Evolutionary conservation across 106 monocot species (phyloP), one percentile per base, ranked within the genome.

Genomic region (Triglochin maritima): DNA sequence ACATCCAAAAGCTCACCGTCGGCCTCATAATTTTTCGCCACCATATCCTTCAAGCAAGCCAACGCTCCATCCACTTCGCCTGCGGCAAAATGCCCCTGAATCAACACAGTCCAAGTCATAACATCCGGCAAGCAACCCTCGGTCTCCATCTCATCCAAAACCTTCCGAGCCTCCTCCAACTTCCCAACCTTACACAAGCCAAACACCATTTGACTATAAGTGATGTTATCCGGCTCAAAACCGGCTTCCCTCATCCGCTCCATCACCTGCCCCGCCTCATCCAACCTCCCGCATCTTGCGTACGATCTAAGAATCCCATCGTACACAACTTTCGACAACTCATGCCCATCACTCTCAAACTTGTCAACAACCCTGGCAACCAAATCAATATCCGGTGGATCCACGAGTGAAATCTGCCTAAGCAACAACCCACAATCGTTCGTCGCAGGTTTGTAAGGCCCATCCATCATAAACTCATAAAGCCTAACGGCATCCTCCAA

Each of bases 401-500:
- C 65, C n/a, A 60, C 57, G 8, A 79, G 8, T 1, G 96, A 72
- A 43, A 96, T 91, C 59, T 78, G 81, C 80, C 96, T 67, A 6
- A 96, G 65, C 12, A 96, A 80, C 13, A 84, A 10, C 5, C 81
- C 78, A 43, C 90, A 87, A 16, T 96, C 90, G 58, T 91, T 81
- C 5, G 80, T 51, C 2, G 87, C 64, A 14, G 96, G 96, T 71
- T 86, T 90, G 74, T 84, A 96, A 15, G 96, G 88, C 2, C 96
- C 81, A 46, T 88, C 88, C 90, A 96, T 96, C 96, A 91, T 91
- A 52, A 76, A 53, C 69, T 96, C 96, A 16, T 91, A 96, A 44
- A 96, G 78, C 57, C 74, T 69, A 49, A 96, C 88, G 0, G 88
- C 85, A 12, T 85, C 90, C 63, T 74, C 73, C 69, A 84, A 63